Evolutionary conservation across 805 yeast species (phyloP).

Genomic region (Sugiyamaella mastotermitis): DNA sequence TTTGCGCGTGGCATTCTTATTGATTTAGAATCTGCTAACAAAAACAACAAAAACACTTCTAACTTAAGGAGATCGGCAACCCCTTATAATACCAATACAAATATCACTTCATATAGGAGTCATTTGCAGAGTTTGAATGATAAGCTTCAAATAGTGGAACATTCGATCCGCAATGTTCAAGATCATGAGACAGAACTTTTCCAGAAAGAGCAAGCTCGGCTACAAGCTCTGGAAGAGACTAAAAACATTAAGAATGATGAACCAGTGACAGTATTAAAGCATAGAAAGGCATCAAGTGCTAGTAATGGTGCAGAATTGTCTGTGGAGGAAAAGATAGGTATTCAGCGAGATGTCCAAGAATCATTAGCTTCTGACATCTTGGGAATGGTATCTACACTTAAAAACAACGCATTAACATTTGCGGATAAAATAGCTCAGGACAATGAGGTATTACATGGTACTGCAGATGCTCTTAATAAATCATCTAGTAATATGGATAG

Average conservation of each 20-base stretch:
- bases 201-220: constrained; percentile 2
- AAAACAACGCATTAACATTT: constrained; percentile 42
- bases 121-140: constrained; percentile 15
- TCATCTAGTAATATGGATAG: constrained; percentile 30
- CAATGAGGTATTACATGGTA: constrained; percentile 27
- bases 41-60: constrained; percentile 2
- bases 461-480: constrained; percentile 31
- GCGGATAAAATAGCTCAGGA: constrained; percentile 34
- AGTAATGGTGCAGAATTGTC: constrained; percentile 5
- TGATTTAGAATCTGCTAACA: constrained; percentile 13
- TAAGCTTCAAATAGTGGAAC: constrained; percentile 11
- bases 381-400: constrained; percentile 43
- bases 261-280: too few relatives aligned
- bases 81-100: background rate
- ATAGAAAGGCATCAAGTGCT: background rate
- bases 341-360: constrained; percentile 35
- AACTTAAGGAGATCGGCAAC: background rate
- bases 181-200: constrained; percentile 6
- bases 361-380: constrained; percentile 44
- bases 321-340: constrained; percentile 22
- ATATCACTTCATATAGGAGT: too few relatives aligned
- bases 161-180: constrained; percentile 6
- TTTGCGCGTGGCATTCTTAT: constrained; percentile 17
- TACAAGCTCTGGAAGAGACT: constrained; percentile 3
- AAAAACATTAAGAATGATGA: background rate